Evolutionary conservation across 352 stramenopile species (phyloP).

Genomic region (Pythium sukuiense): DNA sequence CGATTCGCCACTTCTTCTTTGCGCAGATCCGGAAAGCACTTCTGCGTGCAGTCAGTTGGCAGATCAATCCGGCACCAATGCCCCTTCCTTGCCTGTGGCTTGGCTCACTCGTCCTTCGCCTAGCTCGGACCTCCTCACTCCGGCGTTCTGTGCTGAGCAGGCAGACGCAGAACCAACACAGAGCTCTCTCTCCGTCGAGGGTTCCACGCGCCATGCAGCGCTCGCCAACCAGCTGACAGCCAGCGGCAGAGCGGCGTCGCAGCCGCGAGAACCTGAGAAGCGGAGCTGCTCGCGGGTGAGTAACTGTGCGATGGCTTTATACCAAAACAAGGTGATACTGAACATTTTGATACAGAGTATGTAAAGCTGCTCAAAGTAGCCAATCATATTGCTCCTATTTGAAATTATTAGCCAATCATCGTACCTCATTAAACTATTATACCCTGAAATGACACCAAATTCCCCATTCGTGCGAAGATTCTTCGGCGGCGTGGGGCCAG

Average conservation of each 20-base stretch:
- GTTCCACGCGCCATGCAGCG: background rate
- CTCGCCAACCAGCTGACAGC: conserved; percentile 1
- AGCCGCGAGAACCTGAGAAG: conserved; percentile 16
- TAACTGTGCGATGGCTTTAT: conserved; percentile 13
- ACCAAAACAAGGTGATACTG: conserved; percentile 19
- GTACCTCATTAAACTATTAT: too few species aligned
- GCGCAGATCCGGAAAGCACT: background rate
- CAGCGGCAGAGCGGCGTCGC: conserved; percentile 7
- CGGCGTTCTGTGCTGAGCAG: background rate
- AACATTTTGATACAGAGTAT: background rate
- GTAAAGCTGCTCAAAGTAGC: background rate
- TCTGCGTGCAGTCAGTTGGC: conserved; percentile 23
- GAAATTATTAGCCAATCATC: background rate
- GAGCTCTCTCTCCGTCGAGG: background rate
- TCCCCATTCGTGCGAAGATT: background rate
- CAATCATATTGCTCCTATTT: background rate
- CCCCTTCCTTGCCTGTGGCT: background rate
- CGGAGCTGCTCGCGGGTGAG: conserved; percentile 15
- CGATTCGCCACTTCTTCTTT: background rate
- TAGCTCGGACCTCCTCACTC: background rate
- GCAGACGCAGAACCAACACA: conserved; percentile 15
- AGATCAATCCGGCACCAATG: background rate
- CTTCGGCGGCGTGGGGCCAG: background rate
- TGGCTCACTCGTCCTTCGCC: background rate
- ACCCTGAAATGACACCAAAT: background rate